A percentile compares a stretch with the other conserved stretches of the same genome.
These are phyloP conservation scores for Eleusine indica DNA, from an alignment of 176 grass and related monocot species.

Conservation along the genomic window DNA sequence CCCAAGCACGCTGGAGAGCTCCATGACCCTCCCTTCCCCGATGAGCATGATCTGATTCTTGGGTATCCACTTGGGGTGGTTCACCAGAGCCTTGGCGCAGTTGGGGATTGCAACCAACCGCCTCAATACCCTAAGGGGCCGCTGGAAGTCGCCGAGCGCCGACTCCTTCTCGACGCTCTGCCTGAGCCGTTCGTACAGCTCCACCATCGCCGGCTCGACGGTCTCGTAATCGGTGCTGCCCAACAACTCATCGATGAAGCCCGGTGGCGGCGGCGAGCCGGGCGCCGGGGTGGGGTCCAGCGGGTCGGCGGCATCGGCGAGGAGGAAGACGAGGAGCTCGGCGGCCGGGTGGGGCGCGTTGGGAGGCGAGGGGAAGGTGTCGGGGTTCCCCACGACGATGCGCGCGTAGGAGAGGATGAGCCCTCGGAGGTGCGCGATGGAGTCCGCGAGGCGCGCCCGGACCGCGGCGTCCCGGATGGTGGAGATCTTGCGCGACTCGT, in stretches of 20 bases:
- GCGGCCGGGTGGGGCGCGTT: constrained; percentile 43
- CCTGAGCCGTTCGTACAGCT: constrained; percentile 72
- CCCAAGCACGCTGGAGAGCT: constrained; percentile 74
- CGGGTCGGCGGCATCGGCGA: constrained; percentile 62
- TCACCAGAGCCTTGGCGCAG: constrained; percentile 78
- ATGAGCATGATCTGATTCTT: constrained; percentile 64
- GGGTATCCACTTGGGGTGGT: constrained; percentile 87
- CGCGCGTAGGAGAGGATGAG: constrained; percentile 77
- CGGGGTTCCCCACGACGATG: constrained; percentile 76
- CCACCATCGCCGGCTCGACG: constrained; percentile 59
- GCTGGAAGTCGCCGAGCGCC: constrained; percentile 78
- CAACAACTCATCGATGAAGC: constrained; percentile 83
- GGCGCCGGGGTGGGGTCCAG: constrained; percentile 62
- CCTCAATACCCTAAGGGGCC: constrained; percentile 71
- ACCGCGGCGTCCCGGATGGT: constrained; percentile 68
- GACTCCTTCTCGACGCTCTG: constrained; percentile 73
- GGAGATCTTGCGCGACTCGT: constrained; percentile 84
- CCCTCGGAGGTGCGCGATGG: constrained; percentile 58
- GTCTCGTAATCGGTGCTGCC: constrained; percentile 60
- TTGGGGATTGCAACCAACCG: constrained; percentile 64
- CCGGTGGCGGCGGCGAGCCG: constrained; percentile 50
- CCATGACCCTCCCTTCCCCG: constrained; percentile 86
- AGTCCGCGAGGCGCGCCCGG: constrained; percentile 50
- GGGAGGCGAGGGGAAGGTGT: constrained; percentile 59
- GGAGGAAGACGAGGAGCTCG: constrained; percentile 69